A percentile compares a stretch with the other conserved stretches of the same genome.
phyloP scores from a whole-genome alignment of 108 stramenopile genomes.

The Cyclotella choctawhatcheeana region DNA sequence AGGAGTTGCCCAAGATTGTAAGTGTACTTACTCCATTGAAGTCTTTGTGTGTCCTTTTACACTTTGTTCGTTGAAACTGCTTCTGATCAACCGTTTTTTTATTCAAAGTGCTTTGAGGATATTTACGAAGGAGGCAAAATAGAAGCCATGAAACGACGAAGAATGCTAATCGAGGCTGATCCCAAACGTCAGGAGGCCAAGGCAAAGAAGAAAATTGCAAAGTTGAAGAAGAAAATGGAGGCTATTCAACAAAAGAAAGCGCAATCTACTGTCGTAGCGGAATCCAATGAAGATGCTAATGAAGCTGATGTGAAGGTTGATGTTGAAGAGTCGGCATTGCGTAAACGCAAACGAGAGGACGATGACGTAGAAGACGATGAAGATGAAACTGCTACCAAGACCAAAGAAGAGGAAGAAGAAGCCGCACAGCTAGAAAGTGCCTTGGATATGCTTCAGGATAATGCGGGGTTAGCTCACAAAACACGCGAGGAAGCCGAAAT shows the following conservation, averaged over 20 bases:
- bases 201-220: conserved; percentile 57
- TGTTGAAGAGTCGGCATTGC: conserved; percentile 20
- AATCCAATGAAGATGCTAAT: conserved; percentile 29
- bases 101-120: conserved; percentile 60
- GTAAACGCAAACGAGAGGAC: conserved; percentile 50
- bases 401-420: conserved; percentile 57
- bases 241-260: conserved; percentile 74
- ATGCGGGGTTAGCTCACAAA: conserved; percentile 54
- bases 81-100: neutral
- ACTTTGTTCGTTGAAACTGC: neutral
- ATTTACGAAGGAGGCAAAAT: conserved; percentile 85
- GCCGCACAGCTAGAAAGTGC: conserved; percentile 77
- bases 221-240: conserved; percentile 82
- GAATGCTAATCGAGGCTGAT: conserved; percentile 73
- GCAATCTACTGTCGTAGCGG: conserved; percentile 17
- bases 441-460: conserved; percentile 66
- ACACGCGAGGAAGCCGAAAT: conserved; percentile 87
- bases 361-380: conserved; percentile 21
- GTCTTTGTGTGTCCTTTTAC: no score
- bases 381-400: conserved; percentile 26
- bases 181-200: conserved; percentile 77
- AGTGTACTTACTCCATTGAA: no score
- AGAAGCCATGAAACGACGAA: conserved; percentile 85
- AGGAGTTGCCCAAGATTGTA: conserved; percentile 72
- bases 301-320: conserved; percentile 40